A percentile compares a stretch with the other conserved stretches of the same genome.
phyloP scores from a whole-genome alignment of 139 green algal species.

The Chlamydomonas eustigma region DNA sequence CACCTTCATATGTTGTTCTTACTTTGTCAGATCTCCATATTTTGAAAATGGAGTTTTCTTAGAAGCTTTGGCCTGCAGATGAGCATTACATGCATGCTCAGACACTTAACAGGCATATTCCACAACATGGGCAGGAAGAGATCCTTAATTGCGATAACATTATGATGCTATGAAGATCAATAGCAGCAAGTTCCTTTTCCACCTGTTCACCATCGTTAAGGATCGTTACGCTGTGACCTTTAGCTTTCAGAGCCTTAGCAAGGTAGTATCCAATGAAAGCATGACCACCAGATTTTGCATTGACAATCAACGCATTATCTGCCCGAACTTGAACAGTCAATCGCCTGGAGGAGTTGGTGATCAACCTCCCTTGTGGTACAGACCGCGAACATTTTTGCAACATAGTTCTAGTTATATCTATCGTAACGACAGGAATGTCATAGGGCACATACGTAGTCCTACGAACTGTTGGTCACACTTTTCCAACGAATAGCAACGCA shows the following conservation, averaged over 20 bases:
- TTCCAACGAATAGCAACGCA: no score
- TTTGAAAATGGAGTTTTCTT: constrained; percentile 75
- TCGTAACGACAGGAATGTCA: no score
- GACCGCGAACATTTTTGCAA: no score
- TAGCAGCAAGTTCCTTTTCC: neutral
- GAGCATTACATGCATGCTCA: neutral
- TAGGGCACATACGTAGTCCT: no score
- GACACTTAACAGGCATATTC: no score
- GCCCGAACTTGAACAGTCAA: neutral
- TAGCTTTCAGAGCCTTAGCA: constrained; percentile 69
- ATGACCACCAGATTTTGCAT: constrained; percentile 46
- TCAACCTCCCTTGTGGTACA: no score
- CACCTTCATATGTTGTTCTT: no score
- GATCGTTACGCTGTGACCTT: constrained; percentile 79
- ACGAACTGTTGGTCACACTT: no score
- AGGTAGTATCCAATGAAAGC: constrained; percentile 87
- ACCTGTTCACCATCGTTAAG: constrained; percentile 86
- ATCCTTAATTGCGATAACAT: no score
- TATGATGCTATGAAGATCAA: neutral
- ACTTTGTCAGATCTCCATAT: constrained; percentile 53
- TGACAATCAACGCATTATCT: constrained; percentile 16
- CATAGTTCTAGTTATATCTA: no score
- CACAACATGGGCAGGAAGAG: no score
- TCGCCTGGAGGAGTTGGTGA: no score
- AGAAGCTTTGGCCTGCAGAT: constrained; percentile 52